Evolutionary conservation across 179 eudicot species (phyloP).

Genomic region (Beta corolliflora): DNA sequence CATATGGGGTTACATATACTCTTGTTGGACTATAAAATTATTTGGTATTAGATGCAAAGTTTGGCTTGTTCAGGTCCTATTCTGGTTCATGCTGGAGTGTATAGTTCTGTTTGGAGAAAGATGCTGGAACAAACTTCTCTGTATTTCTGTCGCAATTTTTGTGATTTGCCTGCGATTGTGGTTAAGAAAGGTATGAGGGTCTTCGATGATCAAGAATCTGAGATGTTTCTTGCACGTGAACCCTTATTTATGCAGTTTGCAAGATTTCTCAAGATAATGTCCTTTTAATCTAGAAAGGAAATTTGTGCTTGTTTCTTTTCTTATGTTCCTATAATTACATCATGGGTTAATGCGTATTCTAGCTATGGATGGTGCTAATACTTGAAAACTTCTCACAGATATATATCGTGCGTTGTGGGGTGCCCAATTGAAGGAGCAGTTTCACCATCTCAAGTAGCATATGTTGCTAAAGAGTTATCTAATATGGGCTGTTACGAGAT

Average conservation of each 20-base stretch:
- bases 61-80: neutral
- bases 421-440: constrained; percentile 94
- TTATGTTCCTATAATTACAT: neutral
- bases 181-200: neutral
- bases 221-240: neutral
- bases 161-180: neutral
- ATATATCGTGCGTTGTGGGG: constrained; percentile 90
- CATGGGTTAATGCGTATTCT: neutral
- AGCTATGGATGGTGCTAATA: constrained; percentile 4
- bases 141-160: neutral
- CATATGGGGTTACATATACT: neutral
- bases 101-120: neutral
- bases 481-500: constrained; percentile 93
- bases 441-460: constrained; percentile 87
- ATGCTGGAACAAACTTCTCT: neutral
- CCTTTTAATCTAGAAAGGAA: neutral
- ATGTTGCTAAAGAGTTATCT: constrained; percentile 77
- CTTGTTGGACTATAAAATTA: neutral
- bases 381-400: constrained; percentile 29
- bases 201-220: neutral
- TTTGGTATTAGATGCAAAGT: neutral
- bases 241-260: neutral
- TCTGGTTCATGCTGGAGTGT: neutral
- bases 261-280: neutral
- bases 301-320: neutral